These are phyloP conservation scores for Evernia prunastri DNA, from an alignment of 495 filamentous ascomycete species.

Conservation along the genomic window DNA sequence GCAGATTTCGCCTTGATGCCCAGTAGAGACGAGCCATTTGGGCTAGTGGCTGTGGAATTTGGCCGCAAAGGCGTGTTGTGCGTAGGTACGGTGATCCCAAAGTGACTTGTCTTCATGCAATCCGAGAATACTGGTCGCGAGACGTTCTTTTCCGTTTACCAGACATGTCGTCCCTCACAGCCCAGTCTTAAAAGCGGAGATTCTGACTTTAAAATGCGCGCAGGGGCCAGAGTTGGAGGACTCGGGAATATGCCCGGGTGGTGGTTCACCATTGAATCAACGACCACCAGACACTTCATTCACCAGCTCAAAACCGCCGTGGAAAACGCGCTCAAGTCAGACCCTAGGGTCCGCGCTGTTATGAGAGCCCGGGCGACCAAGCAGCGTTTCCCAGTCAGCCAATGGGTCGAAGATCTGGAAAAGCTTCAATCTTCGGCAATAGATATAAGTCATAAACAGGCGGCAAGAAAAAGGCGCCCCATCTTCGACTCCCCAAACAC, in stretches of 20 bases:
- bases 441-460: constrained; percentile 22
- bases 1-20: constrained; percentile 76
- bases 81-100: constrained; percentile 41
- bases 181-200: too few relatives aligned
- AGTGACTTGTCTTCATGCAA: too few relatives aligned
- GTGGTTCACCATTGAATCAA: constrained; percentile 65
- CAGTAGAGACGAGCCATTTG: constrained; percentile 72
- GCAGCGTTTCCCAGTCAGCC: constrained; percentile 68
- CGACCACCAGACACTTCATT: constrained; percentile 59
- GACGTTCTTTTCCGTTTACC: too few relatives aligned
- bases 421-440: constrained; percentile 52
- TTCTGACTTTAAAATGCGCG: too few relatives aligned
- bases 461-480: constrained; percentile 12
- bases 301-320: constrained; percentile 68
- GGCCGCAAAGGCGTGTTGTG: constrained; percentile 71
- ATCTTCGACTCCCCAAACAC: background rate
- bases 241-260: constrained; percentile 73
- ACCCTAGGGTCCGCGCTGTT: constrained; percentile 48
- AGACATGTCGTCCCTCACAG: too few relatives aligned
- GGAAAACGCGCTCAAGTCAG: constrained; percentile 56
- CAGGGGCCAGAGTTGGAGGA: constrained; percentile 49
- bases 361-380: constrained; percentile 70
- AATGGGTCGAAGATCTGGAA: constrained; percentile 59
- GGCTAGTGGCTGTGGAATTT: constrained; percentile 73
- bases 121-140: too few relatives aligned